Evolutionary conservation across 768 basidiomycete species (phyloP).

Genomic region (Boletus rubescentipes): DNA sequence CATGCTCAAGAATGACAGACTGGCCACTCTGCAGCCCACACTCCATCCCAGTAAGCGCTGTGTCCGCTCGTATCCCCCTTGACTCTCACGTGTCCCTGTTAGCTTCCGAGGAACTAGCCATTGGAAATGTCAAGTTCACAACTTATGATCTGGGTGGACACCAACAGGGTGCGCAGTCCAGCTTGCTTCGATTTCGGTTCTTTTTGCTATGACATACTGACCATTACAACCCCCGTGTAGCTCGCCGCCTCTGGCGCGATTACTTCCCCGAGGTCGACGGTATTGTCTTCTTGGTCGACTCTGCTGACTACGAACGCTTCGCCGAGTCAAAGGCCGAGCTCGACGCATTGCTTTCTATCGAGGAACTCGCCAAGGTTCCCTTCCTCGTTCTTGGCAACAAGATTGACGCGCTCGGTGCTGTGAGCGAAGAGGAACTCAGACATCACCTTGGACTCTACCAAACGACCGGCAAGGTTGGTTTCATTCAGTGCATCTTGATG

Average conservation of each 20-base stretch:
- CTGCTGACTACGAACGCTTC: slow-evolving; percentile 95
- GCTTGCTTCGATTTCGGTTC: not conserved
- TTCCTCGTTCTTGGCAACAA: slow-evolving; percentile 99
- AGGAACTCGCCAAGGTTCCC: slow-evolving; percentile 92
- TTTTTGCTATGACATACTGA: not conserved
- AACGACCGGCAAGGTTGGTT: slow-evolving; percentile 94
- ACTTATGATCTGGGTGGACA: slow-evolving; percentile 99
- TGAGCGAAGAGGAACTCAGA: slow-evolving; percentile 95
- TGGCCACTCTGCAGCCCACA: slow-evolving; percentile 96
- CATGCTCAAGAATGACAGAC: slow-evolving; percentile 99
- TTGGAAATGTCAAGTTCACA: slow-evolving; percentile 98
- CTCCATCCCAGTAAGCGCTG: slow-evolving; percentile 88
- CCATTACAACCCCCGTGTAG: slow-evolving; percentile 35
- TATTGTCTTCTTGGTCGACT: slow-evolving; percentile 97
- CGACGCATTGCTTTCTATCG: slow-evolving; percentile 92
- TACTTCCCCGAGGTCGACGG: slow-evolving; percentile 99
- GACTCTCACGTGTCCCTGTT: slow-evolving; percentile 11
- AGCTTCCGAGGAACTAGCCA: slow-evolving; percentile 99
- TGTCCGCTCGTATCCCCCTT: not conserved
- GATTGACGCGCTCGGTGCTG: slow-evolving; percentile 97
- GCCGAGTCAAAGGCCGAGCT: slow-evolving; percentile 96
- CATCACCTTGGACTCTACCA: slow-evolving; percentile 95
- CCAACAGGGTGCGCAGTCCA: slow-evolving; percentile 69
- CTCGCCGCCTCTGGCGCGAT: slow-evolving; percentile 98
- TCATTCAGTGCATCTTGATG: not conserved